Evolutionary conservation across 768 basidiomycete species (phyloP).

Genomic region (Agaricus subrufescens): DNA sequence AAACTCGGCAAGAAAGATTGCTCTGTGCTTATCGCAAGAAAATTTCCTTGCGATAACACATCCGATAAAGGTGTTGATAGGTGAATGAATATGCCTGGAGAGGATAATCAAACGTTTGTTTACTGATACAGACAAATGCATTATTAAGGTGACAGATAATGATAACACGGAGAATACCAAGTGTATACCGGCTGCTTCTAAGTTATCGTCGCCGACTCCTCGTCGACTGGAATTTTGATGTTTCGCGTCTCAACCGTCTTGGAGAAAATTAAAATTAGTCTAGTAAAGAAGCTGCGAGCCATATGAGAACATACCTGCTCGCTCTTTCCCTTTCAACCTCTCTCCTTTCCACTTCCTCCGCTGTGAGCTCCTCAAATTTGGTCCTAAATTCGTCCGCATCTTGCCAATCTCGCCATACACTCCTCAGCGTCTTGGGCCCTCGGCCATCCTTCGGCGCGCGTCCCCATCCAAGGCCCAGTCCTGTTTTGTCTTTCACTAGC

Average conservation of each 20-base stretch:
- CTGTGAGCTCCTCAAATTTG: slow-evolving; percentile 76
- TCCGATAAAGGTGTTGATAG: too few relatives aligned
- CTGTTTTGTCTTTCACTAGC: slow-evolving; percentile 77
- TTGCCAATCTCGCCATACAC: slow-evolving; percentile 94
- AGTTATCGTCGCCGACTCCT: slow-evolving; percentile 32
- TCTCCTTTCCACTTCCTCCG: slow-evolving; percentile 88
- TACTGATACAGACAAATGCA: not conserved
- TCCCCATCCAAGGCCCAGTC: slow-evolving; percentile 71
- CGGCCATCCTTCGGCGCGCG: slow-evolving; percentile 73
- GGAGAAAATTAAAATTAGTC: not conserved
- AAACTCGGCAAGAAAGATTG: too few relatives aligned
- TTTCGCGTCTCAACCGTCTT: slow-evolving; percentile 61
- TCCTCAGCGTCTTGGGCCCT: slow-evolving; percentile 77
- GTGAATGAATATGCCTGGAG: too few relatives aligned
- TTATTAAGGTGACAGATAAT: slow-evolving; percentile 2
- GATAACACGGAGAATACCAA: not conserved
- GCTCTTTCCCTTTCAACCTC: slow-evolving; percentile 87
- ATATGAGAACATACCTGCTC: slow-evolving; percentile 40
- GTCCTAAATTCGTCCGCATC: slow-evolving; percentile 91
- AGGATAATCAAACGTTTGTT: too few relatives aligned
- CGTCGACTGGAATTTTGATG: slow-evolving; percentile 58
- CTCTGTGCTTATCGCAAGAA: too few relatives aligned
- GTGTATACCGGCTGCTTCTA: not conserved
- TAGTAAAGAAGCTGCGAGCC: not conserved
- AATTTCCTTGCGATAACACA: too few relatives aligned